phyloP scores from a whole-genome alignment of 176 grass and related monocot species.

The Triticum timopheevii region DNA sequence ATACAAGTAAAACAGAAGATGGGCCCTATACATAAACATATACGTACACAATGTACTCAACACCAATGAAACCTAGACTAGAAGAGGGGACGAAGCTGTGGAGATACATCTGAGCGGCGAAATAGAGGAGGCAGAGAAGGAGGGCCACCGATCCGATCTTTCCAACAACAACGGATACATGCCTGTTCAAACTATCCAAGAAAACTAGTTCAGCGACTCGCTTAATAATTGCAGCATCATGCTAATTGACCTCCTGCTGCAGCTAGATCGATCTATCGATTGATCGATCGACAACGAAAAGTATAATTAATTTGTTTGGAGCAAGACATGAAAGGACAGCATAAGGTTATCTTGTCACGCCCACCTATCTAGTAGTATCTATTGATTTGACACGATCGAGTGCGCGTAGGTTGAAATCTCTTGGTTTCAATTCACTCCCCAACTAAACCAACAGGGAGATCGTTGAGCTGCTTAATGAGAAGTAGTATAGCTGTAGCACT shows the following conservation, averaged over 20 bases:
- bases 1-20: too few relatives aligned
- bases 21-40: too few relatives aligned
- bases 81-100: too few relatives aligned
- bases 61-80: too few relatives aligned
- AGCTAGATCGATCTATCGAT: not conserved
- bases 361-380: not conserved
- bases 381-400: slow-evolving; percentile 14
- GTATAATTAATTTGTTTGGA: not conserved
- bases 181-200: too few relatives aligned
- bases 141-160: too few relatives aligned
- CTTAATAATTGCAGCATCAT: not conserved
- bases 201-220: not conserved
- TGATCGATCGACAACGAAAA: slow-evolving; percentile 1
- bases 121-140: too few relatives aligned
- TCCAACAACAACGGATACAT: too few relatives aligned
- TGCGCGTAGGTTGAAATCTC: slow-evolving; percentile 1
- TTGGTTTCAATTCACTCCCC: slow-evolving; percentile 13
- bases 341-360: slow-evolving; percentile 23
- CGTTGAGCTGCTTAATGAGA: slow-evolving; percentile 19
- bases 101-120: too few relatives aligned
- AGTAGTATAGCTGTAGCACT: not conserved
- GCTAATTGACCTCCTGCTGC: not conserved
- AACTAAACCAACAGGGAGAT: slow-evolving; percentile 2
- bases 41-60: too few relatives aligned
- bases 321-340: slow-evolving; percentile 22